These are phyloP conservation scores for Hemileccinum rubropunctum DNA, from an alignment of 768 basidiomycete species.

Conservation along the genomic window DNA sequence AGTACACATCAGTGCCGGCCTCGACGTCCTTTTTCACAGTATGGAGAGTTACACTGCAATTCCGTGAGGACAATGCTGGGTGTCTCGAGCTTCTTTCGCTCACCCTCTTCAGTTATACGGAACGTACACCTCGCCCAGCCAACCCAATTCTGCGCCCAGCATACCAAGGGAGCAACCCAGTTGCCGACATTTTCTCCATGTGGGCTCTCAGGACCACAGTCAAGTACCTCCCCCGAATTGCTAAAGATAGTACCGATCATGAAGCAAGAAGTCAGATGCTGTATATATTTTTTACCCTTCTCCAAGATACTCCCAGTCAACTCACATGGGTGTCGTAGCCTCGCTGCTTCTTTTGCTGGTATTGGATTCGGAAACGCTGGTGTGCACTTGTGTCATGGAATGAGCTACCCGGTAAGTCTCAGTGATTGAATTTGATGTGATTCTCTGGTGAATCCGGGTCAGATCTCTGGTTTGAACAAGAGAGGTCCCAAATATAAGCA, in stretches of 20 bases:
- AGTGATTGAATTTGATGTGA: not conserved
- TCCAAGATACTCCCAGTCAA: not conserved
- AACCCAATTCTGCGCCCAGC: slow-evolving; percentile 91
- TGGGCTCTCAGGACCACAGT: slow-evolving; percentile 93
- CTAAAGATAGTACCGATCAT: slow-evolving; percentile 70
- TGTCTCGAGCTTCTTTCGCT: slow-evolving; percentile 3
- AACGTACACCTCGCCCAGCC: slow-evolving; percentile 82
- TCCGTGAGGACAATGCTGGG: slow-evolving; percentile 50
- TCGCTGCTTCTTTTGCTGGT: slow-evolving; percentile 92
- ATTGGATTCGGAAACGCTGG: slow-evolving; percentile 96
- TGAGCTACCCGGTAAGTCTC: slow-evolving; percentile 74
- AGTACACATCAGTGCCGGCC: slow-evolving; percentile 90
- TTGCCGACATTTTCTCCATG: slow-evolving; percentile 92
- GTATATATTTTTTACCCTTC: slow-evolving; percentile 39
- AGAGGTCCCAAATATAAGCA: slow-evolving; percentile 90
- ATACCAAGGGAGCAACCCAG: slow-evolving; percentile 91
- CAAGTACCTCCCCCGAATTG: slow-evolving; percentile 83
- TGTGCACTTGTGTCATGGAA: slow-evolving; percentile 87
- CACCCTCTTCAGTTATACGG: slow-evolving; percentile 62
- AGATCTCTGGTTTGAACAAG: slow-evolving; percentile 96
- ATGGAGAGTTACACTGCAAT: slow-evolving; percentile 94
- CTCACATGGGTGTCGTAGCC: slow-evolving; percentile 38
- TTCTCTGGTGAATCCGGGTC: slow-evolving; percentile 2
- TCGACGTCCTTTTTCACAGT: slow-evolving; percentile 95
- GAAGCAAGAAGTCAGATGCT: slow-evolving; percentile 93